A percentile compares a stretch with the other conserved stretches of the same genome.
phyloP scores from a whole-genome alignment of 495 filamentous ascomycete species.

The Elaphomyces granulatus region DNA sequence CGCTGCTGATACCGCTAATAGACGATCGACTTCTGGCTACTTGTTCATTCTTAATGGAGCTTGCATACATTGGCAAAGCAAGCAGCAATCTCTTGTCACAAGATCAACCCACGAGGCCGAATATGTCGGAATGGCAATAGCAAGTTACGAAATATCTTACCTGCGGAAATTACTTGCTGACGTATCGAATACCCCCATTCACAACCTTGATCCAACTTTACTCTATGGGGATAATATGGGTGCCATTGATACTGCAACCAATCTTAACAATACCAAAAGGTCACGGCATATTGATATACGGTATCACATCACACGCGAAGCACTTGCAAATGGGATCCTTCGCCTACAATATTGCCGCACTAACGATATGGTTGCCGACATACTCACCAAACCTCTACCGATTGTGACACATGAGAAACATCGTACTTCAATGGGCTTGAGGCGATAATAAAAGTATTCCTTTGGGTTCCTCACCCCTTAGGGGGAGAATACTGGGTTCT shows the following conservation, averaged over 20 bases:
- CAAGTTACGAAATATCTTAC: neutral
- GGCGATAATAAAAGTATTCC: too few species aligned
- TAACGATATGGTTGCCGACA: neutral
- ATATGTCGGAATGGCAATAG: neutral
- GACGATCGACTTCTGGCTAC: neutral
- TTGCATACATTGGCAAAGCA: neutral
- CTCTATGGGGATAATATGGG: neutral
- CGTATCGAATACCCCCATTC: neutral
- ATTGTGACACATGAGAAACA: too few species aligned
- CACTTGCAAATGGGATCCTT: neutral
- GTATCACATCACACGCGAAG: neutral
- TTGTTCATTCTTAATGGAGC: neutral
- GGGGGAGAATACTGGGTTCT: too few species aligned
- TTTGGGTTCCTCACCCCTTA: too few species aligned
- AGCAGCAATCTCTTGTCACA: neutral
- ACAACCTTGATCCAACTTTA: neutral
- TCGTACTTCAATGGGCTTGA: too few species aligned
- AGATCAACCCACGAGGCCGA: neutral
- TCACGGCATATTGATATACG: neutral
- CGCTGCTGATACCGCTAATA: neutral
- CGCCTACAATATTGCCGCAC: neutral
- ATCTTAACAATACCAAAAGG: neutral
- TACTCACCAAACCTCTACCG: neutral
- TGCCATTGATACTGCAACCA: neutral
- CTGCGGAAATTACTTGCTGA: neutral